phyloP scores from a whole-genome alignment of 495 filamentous ascomycete species.

The Lepidopterella palustris region DNA sequence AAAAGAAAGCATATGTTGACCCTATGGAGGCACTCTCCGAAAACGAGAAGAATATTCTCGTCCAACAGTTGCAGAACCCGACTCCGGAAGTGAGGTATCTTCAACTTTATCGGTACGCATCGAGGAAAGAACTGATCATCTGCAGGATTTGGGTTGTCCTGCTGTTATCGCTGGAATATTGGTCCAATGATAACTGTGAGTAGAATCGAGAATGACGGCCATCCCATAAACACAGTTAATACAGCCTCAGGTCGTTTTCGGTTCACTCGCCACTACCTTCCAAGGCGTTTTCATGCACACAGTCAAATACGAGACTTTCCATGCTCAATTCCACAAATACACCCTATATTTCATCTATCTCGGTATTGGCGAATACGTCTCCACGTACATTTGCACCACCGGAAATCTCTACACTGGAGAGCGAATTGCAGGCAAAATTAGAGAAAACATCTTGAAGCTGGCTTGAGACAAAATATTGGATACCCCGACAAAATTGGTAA shows the following conservation, averaged over 20 bases:
- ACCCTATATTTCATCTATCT: slow-evolving; percentile 87
- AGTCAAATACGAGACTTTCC: slow-evolving; percentile 50
- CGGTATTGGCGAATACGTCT: slow-evolving; percentile 75
- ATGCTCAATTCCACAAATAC: slow-evolving; percentile 51
- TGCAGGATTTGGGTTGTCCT: slow-evolving; percentile 61
- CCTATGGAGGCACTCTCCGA: not conserved
- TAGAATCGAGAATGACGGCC: not conserved
- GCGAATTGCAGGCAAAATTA: slow-evolving; percentile 74
- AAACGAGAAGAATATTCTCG: not conserved
- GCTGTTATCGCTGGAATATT: slow-evolving; percentile 57
- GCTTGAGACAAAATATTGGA: slow-evolving; percentile 80
- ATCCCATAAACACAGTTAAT: not conserved
- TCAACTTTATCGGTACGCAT: slow-evolving; percentile 57
- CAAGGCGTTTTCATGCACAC: slow-evolving; percentile 51
- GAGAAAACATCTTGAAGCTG: slow-evolving; percentile 75
- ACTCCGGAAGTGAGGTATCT: not conserved
- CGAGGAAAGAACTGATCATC: slow-evolving; percentile 65
- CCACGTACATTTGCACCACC: slow-evolving; percentile 72
- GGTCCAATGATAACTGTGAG: slow-evolving; percentile 79
- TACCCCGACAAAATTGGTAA: slow-evolving; percentile 87
- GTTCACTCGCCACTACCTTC: slow-evolving; percentile 67
- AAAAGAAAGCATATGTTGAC: not conserved
- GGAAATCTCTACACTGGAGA: slow-evolving; percentile 92
- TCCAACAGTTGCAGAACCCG: not conserved
- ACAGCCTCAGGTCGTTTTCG: slow-evolving; percentile 55